Conservation (phyloP, 352 stramenopile genomes). For the Globisporangium solare region DNA sequence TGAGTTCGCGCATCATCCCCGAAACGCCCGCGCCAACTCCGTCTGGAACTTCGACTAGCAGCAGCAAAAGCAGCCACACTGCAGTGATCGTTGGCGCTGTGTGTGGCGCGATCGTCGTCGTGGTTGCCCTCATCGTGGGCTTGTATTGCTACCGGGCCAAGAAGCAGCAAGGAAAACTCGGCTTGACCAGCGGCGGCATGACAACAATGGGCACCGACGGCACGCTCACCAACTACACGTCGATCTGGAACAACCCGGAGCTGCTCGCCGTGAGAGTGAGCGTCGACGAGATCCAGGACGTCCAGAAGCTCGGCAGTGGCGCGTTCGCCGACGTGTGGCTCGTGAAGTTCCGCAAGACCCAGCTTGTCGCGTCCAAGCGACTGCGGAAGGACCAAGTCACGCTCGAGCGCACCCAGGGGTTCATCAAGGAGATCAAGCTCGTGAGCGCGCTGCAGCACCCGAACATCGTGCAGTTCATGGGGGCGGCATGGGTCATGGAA, state of each 20-base stretch:
- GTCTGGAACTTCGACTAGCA: neutral
- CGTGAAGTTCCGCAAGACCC: slow-evolving; percentile 28
- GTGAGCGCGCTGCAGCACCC: slow-evolving; percentile 11
- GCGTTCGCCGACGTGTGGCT: slow-evolving; percentile 37
- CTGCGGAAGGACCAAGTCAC: neutral
- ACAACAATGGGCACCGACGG: neutral
- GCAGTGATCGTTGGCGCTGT: neutral
- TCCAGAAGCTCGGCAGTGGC: slow-evolving; percentile 36
- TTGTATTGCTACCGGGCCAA: neutral
- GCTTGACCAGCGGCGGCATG: neutral
- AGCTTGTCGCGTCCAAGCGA: slow-evolving; percentile 30
- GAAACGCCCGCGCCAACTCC: neutral
- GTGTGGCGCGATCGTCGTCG: neutral
- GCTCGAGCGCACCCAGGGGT: slow-evolving; percentile 9
- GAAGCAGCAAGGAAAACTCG: neutral
- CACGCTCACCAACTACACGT: slow-evolving; percentile 4
- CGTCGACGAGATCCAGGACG: slow-evolving; percentile 36
- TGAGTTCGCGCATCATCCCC: neutral
- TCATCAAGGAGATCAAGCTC: slow-evolving; percentile 19
- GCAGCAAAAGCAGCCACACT: neutral
- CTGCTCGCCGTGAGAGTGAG: slow-evolving; percentile 34
- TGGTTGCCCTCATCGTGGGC: neutral
- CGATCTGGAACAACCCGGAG: slow-evolving; percentile 35
- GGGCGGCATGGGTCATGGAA: slow-evolving; percentile 12
- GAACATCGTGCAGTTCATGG: slow-evolving; percentile 17